Evolutionary conservation across 352 stramenopile genomes (phyloP).

Genomic region (Blastocystis sp.): DNA sequence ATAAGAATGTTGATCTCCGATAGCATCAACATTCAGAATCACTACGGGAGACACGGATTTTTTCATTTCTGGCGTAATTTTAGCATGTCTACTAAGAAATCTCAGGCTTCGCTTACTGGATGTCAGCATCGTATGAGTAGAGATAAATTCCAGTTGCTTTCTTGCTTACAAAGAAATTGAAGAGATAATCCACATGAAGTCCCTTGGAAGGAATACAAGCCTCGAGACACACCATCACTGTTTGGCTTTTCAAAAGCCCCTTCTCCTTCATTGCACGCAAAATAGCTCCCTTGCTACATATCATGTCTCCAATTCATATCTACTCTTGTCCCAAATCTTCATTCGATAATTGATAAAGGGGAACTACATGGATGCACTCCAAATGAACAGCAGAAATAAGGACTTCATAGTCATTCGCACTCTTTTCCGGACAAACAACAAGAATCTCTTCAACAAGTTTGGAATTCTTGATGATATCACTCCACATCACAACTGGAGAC

Average conservation of each 20-base stretch:
- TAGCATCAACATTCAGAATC: background rate
- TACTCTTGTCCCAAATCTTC: background rate
- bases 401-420: background rate
- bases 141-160: conserved; percentile 29
- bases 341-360: conserved; percentile 1
- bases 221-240: background rate
- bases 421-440: background rate
- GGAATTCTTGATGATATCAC: background rate
- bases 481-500: conserved; percentile 48
- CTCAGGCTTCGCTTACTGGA: background rate
- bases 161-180: conserved; percentile 23
- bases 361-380: background rate
- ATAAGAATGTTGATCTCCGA: background rate
- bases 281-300: background rate
- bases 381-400: background rate
- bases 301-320: background rate
- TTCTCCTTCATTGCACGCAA: background rate
- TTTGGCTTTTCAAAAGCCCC: background rate
- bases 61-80: background rate
- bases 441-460: background rate
- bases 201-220: conserved; percentile 31
- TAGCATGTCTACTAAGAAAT: background rate
- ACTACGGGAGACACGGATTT: conserved; percentile 4
- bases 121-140: background rate
- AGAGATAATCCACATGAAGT: background rate